phyloP scores from a whole-genome alignment of 2,329 filamentous ascomycete genomes.

The Calonectria naviculata region DNA sequence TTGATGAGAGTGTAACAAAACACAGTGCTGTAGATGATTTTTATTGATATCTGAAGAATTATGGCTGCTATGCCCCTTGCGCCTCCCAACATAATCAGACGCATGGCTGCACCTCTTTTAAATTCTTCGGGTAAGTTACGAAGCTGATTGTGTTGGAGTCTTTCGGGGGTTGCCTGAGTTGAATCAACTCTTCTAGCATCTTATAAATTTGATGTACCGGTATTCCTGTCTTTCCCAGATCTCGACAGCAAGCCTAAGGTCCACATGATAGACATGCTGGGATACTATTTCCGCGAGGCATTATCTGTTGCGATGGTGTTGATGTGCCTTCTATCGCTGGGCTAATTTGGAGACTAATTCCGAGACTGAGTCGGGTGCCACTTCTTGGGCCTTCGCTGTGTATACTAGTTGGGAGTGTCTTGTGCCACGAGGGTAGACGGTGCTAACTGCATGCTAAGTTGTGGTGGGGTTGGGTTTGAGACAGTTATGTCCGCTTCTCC shows the following conservation, averaged over 20 bases:
- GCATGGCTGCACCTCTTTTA: no score
- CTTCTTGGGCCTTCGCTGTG: constrained; percentile 3
- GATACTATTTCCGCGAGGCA: background rate
- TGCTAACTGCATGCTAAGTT: constrained; percentile 34
- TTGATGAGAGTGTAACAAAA: no score
- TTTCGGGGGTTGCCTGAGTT: background rate
- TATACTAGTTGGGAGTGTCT: background rate
- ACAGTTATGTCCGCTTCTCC: background rate
- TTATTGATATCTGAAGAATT: background rate
- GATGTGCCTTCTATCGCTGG: background rate
- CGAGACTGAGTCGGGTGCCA: background rate
- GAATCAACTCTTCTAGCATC: constrained; percentile 18
- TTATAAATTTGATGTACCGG: constrained; percentile 23
- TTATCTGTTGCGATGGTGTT: background rate
- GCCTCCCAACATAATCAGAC: background rate
- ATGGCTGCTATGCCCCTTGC: background rate
- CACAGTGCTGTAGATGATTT: no score
- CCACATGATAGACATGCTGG: background rate
- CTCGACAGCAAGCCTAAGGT: background rate
- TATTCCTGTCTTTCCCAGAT: constrained; percentile 9
- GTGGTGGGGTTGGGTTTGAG: constrained; percentile 34
- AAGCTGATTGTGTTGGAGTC: background rate
- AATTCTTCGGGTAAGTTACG: no score
- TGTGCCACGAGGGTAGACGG: background rate
- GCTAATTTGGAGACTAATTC: no score